Conservation (phyloP, 441 rosid species). For the Gossypium lobatum region DNA sequence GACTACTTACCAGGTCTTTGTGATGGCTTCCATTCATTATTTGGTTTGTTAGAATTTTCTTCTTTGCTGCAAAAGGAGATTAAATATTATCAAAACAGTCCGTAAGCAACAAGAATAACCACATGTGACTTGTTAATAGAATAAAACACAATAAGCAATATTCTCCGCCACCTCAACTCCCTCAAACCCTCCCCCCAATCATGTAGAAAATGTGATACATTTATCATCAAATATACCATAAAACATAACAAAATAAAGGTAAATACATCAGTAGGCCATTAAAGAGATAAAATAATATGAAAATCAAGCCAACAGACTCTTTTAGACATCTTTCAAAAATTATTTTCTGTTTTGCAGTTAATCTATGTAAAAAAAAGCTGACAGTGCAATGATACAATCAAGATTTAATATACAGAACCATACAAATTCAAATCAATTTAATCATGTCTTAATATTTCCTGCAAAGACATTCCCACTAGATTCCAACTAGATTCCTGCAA, state of each 20-base stretch:
- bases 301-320: background rate
- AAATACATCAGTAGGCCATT: background rate
- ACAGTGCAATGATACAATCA: background rate
- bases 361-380: background rate
- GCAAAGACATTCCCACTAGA: background rate
- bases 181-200: background rate
- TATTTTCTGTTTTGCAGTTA: background rate
- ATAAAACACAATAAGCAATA: background rate
- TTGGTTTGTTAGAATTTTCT: conserved; percentile 37
- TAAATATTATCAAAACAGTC: conserved; percentile 1
- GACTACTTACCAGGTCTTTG: conserved; percentile 52
- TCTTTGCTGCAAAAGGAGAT: conserved; percentile 56
- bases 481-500: background rate
- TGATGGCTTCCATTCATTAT: conserved; percentile 53
- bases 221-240: background rate
- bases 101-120: background rate
- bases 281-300: background rate
- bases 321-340: background rate
- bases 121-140: background rate
- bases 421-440: background rate
- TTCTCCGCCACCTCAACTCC: background rate
- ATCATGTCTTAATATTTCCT: background rate
- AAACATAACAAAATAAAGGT: background rate
- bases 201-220: background rate
- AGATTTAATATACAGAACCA: too few species aligned